These are phyloP conservation scores for Fusarium subtropicale DNA, from an alignment of 2,329 filamentous ascomycete species.

Conservation along the genomic window DNA sequence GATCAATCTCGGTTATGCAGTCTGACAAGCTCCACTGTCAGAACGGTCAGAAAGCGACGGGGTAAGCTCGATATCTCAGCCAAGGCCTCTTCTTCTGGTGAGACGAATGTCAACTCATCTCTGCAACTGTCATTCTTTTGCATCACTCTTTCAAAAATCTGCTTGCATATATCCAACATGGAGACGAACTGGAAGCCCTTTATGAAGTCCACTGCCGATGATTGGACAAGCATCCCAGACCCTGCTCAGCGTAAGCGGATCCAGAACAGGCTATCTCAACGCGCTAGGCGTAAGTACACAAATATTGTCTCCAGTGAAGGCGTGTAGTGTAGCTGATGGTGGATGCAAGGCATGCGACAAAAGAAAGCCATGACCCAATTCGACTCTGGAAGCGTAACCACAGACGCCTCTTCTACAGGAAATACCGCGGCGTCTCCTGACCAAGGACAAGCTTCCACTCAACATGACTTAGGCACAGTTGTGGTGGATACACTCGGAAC, in stretches of 20 bases:
- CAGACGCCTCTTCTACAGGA: background rate
- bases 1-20: background rate
- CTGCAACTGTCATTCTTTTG: background rate
- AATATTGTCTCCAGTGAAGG: accelerated
- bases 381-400: accelerated
- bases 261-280: slow-evolving; percentile 36
- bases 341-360: background rate
- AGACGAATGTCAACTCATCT: background rate
- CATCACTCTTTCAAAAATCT: accelerated
- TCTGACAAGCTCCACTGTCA: background rate
- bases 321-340: accelerated
- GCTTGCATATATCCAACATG: background rate
- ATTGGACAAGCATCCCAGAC: slow-evolving; percentile 30
- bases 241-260: slow-evolving; percentile 29
- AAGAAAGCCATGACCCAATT: background rate
- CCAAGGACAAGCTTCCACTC: background rate
- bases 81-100: background rate
- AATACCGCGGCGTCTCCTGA: background rate
- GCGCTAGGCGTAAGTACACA: slow-evolving; percentile 25
- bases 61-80: background rate
- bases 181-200: slow-evolving; percentile 13
- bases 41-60: background rate
- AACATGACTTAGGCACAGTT: background rate
- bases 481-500: background rate
- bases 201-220: slow-evolving; percentile 13